phyloP scores from a whole-genome alignment of 305 asterid genomes.

The Ajuga reptans region DNA sequence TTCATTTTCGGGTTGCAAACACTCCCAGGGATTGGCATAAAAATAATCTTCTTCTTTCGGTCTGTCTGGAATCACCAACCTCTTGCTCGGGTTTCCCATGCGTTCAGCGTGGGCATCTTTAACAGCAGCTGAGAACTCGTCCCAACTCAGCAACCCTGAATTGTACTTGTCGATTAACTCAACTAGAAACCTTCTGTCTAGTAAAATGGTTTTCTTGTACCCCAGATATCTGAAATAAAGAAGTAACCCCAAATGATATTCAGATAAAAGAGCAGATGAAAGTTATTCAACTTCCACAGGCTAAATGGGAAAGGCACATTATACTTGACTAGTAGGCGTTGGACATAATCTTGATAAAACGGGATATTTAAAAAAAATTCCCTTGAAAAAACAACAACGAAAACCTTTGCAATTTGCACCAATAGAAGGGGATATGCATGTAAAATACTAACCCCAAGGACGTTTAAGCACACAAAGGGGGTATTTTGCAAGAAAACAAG shows the following conservation, averaged over 20 bases:
- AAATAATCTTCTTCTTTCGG: conserved; percentile 86
- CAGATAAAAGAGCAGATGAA: neutral
- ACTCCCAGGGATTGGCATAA: conserved; percentile 69
- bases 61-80: conserved; percentile 54
- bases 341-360: too few relatives aligned
- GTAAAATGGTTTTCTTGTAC: conserved; percentile 60
- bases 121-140: conserved; percentile 60
- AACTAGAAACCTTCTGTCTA: conserved; percentile 54
- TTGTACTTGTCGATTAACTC: conserved; percentile 48
- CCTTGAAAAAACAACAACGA: too few relatives aligned
- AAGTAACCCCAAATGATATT: neutral
- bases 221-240: conserved; percentile 51
- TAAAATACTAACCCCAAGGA: too few relatives aligned
- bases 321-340: neutral
- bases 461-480: too few relatives aligned
- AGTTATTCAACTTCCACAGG: neutral
- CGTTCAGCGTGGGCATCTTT: conserved; percentile 50
- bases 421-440: too few relatives aligned
- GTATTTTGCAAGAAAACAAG: neutral
- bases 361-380: too few relatives aligned
- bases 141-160: conserved; percentile 48
- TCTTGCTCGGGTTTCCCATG: conserved; percentile 55
- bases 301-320: neutral
- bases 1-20: conserved; percentile 41
- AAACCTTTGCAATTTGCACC: neutral